Base-by-base conservation (phyloP, 805 yeast genomes). In the Metschnikowia anglica region DNA sequence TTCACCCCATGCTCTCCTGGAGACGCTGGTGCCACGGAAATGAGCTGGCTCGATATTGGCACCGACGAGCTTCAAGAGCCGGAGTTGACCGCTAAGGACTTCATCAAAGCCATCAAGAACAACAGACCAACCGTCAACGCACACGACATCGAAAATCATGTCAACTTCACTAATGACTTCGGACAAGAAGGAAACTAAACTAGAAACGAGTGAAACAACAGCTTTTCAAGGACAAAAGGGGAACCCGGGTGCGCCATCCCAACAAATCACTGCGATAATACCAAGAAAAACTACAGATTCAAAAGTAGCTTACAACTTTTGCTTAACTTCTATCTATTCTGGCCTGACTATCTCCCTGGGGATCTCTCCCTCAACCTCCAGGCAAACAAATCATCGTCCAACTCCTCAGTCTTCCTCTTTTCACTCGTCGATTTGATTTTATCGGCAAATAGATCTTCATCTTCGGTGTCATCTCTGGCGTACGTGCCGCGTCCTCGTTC, bases 1-100 rank as follows among this genome's bases (percentile, higher is more conserved):
- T 75, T 80, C 37, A 86, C 90, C 12, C 99, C 99, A 1, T 93
- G 99, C 60, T 89, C 97, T 0, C 99, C 99, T 0, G 99, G 99
- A n/a, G 97, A 87, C 51, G 60, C 63, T 2, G 87, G 77, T 13
- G 97, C 98, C 0, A 63, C 67, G 30, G 99, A 93, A 60, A 84
- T 86, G 88, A 81, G 80, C 59, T 93, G 99, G 99, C 80, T 86
- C 77, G 91, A 88, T 47, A 79, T 93, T 28, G 93, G 79, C 42
- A 85, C 95, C 11, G 91, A 91, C 55, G 93, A 93, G 63, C 72
- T 93, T 41, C 78, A 79, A 57, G 97, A 93, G 59, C 99, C 99
- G 1, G 88, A 81, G 7, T 74, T 93, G 52, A 85, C 91, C 1
- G 76, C 93, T 41, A 89, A 88, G 59, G 99, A 93, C 66, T 93